Conservation (phyloP, 805 yeast species). For the Limtongozyma cylindracea region DNA sequence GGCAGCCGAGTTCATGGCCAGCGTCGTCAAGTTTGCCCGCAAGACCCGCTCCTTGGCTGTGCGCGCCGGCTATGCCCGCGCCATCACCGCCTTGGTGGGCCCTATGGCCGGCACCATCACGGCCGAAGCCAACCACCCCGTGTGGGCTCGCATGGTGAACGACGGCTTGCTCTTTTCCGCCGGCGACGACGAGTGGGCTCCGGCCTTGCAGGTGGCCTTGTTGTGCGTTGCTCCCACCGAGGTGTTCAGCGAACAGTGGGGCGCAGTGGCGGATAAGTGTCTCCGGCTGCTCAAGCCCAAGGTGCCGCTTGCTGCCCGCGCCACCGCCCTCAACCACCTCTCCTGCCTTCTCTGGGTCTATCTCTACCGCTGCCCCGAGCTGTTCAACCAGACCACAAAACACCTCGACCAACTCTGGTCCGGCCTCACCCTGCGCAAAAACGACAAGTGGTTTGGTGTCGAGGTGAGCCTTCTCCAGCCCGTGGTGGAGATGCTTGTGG, state of each 20-base stretch:
- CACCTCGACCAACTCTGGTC: too few relatives aligned
- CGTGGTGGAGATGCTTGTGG: too few relatives aligned
- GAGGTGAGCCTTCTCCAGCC: too few relatives aligned
- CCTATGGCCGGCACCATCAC: slow-evolving; percentile 72
- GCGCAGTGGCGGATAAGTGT: slow-evolving; percentile 34
- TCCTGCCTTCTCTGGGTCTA: slow-evolving; percentile 79
- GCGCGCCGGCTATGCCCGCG: slow-evolving; percentile 65
- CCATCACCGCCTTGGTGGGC: slow-evolving; percentile 42
- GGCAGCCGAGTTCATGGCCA: slow-evolving; percentile 70
- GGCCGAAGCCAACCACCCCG: slow-evolving; percentile 90
- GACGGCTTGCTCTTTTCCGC: too few relatives aligned
- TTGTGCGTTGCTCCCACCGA: slow-evolving; percentile 65
- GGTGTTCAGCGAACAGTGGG: slow-evolving; percentile 52
- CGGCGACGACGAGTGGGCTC: too few relatives aligned
- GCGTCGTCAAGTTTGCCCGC: slow-evolving; percentile 63
- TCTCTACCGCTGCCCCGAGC: slow-evolving; percentile 64
- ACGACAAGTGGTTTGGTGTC: too few relatives aligned
- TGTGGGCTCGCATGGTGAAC: too few relatives aligned
- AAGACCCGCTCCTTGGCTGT: slow-evolving; percentile 39
- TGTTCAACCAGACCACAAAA: slow-evolving; percentile 68
- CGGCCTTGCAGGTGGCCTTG: slow-evolving; percentile 35
- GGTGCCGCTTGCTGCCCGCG: slow-evolving; percentile 18
- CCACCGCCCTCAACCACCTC: slow-evolving; percentile 33
- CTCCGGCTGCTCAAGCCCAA: slow-evolving; percentile 42
- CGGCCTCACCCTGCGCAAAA: too few relatives aligned